Evolutionary conservation across 805 yeast species (phyloP).

Genomic region (Citeromyces matritensis): DNA sequence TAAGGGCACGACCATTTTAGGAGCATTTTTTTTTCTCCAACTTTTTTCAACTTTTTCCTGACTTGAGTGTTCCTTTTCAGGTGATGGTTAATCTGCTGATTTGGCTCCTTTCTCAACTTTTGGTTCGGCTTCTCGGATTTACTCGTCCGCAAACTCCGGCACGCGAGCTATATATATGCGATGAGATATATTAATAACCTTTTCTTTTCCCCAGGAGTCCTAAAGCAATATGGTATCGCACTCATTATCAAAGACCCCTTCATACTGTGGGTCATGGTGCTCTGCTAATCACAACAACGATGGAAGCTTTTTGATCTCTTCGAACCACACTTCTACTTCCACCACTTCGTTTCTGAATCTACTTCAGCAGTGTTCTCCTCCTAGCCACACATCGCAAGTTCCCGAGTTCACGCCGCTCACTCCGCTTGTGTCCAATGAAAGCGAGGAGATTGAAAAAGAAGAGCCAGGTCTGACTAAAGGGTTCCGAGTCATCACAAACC

Average conservation of each 20-base stretch:
- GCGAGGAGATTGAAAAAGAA: neutral
- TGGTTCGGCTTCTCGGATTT: neutral
- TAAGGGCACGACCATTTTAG: neutral
- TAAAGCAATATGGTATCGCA: neutral
- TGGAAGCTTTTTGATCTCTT: slow-evolving; percentile 2
- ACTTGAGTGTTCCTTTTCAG: neutral
- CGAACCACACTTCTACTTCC: slow-evolving; percentile 2
- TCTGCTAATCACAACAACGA: slow-evolving; percentile 2
- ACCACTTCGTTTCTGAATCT: slow-evolving; percentile 2
- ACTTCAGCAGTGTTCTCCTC: neutral
- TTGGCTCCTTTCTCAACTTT: neutral
- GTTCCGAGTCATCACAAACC: slow-evolving; percentile 1
- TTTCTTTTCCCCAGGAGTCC: neutral
- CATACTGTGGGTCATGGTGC: neutral
- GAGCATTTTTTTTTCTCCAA: neutral
- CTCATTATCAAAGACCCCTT: neutral
- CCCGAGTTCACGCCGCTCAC: slow-evolving; percentile 1
- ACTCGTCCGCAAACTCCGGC: neutral
- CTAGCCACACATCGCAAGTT: neutral
- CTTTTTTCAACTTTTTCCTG: neutral
- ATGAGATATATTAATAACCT: neutral
- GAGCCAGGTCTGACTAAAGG: neutral
- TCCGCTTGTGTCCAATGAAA: neutral
- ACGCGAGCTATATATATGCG: slow-evolving; percentile 1
- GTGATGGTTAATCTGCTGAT: neutral